Evolutionary conservation across 2,329 filamentous ascomycete genomes (phyloP).

Genomic region (Botrytis byssoidea): DNA sequence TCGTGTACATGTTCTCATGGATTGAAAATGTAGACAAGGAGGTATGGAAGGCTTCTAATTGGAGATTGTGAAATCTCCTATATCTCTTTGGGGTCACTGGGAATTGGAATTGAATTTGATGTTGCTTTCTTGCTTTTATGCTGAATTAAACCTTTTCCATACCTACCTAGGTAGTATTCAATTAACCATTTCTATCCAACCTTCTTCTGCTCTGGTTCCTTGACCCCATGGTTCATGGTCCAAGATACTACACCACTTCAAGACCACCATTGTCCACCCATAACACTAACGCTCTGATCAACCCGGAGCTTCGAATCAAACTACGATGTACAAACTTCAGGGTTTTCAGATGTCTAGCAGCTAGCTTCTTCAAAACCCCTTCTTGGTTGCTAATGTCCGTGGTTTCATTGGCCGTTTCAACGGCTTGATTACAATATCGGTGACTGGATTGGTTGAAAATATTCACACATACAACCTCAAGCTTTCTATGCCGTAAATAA

Average conservation of each 20-base stretch:
- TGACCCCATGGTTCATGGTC: neutral
- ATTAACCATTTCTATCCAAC: neutral
- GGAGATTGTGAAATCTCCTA: neutral
- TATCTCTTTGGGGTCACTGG: neutral
- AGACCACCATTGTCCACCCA: neutral
- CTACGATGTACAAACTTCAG: neutral
- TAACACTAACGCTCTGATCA: neutral
- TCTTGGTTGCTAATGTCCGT: conserved; percentile 8
- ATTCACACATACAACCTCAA: neutral
- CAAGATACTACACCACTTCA: neutral
- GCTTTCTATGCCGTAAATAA: neutral
- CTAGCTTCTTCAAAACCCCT: neutral
- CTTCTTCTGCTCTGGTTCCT: neutral
- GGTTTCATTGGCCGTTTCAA: neutral
- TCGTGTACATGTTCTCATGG: too few species aligned
- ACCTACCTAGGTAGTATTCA: neutral
- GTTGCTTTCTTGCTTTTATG: neutral
- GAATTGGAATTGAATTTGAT: neutral
- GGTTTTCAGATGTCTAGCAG: neutral
- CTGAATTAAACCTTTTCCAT: neutral
- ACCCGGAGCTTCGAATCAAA: neutral
- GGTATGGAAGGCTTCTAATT: too few species aligned
- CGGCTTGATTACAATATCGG: neutral
- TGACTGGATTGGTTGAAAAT: neutral
- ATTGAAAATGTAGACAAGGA: neutral